Percentiles rank a stretch among this genome's conserved stretches.
phyloP scores from a whole-genome alignment of 371 early-diverging fungal genomes.

The Blyttiomyces sp. region DNA sequence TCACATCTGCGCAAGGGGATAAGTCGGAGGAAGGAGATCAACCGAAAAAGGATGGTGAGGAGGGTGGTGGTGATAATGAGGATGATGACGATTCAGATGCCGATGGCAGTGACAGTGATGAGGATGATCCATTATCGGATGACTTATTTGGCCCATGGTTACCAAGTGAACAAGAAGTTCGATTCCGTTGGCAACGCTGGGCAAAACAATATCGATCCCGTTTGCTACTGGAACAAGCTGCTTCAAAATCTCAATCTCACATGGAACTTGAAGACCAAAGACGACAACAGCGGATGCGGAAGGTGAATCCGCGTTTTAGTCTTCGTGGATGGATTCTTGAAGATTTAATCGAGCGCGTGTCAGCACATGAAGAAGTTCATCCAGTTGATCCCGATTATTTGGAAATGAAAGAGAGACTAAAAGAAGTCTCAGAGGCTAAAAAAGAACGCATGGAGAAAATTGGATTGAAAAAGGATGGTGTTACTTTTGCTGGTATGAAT shows the following conservation, averaged over 20 bases:
- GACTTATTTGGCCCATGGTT: neutral
- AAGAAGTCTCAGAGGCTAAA: slow-evolving; percentile 4
- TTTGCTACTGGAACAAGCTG: slow-evolving; percentile 12
- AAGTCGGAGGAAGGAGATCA: neutral
- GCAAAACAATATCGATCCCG: slow-evolving; percentile 19
- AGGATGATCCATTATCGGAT: neutral
- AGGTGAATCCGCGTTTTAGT: slow-evolving; percentile 23
- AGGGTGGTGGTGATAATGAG: slow-evolving; percentile 2
- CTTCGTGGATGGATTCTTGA: slow-evolving; percentile 29
- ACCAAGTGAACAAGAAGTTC: slow-evolving; percentile 23
- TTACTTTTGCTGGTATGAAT: neutral
- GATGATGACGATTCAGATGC: slow-evolving; percentile 3
- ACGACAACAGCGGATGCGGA: slow-evolving; percentile 14
- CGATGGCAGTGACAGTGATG: neutral
- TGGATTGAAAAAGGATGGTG: too few relatives aligned
- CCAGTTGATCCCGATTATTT: slow-evolving; percentile 19
- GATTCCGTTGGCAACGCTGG: slow-evolving; percentile 26
- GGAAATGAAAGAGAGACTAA: slow-evolving; percentile 15
- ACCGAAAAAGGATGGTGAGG: neutral
- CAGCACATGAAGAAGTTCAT: neutral
- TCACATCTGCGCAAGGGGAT: neutral
- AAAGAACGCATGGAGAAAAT: too few relatives aligned
- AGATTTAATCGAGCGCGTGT: slow-evolving; percentile 18
- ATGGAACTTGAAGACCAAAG: slow-evolving; percentile 17
- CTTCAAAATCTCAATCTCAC: neutral